Base-by-base conservation (phyloP, 2,329 filamentous ascomycete species). In the Nigrospora osmanthi region DNA sequence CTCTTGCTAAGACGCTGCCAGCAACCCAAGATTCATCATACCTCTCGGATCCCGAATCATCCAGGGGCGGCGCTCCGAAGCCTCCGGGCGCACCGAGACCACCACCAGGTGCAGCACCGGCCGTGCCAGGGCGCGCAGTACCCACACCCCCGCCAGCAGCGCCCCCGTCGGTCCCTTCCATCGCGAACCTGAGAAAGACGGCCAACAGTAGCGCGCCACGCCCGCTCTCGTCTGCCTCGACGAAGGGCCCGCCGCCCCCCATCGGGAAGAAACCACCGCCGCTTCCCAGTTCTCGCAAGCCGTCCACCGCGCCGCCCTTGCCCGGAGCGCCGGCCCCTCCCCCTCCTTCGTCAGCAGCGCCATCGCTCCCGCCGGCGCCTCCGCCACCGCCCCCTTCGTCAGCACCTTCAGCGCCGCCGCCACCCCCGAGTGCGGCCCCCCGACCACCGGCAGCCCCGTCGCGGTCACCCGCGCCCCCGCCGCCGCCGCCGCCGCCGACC, bases 211-310 rank as follows among this genome's bases (percentile, higher is more conserved):
- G 71, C 43, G 58, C 58, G 1, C 69, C 69, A 36, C 71, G 85
- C 50, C 81, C 85, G 3, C 64, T 72, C 7, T 84, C 83, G 14
- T 73, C 80, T 16, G 68, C 72, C 19, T 82, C 81, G 5, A 67
- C 69, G 45, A 80, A 78, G 57, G 83, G 83, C 45, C 88, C 88
- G 33, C 89, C 89, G 30, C 87, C 87, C 12, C 85, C 84, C 6
- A 75, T 87, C 54, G 85, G 85, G 48, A 89, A 89, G 71, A 89
- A 89, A 58, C 79, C 78, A 33, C 80, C 81, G 23, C 78, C 80
- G 36, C 73, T 77, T 42, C 81, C 80, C 43, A 73, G 70, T 47
- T 78, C 73, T 45, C 70, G 80, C 52, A 81, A 83, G 56, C 76
- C 78, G 12, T 78, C 74, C 2, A 54, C 59, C 46, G 45, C 56